Conservation (phyloP, 306 rosid species). For the Benincasa hispida region DNA sequence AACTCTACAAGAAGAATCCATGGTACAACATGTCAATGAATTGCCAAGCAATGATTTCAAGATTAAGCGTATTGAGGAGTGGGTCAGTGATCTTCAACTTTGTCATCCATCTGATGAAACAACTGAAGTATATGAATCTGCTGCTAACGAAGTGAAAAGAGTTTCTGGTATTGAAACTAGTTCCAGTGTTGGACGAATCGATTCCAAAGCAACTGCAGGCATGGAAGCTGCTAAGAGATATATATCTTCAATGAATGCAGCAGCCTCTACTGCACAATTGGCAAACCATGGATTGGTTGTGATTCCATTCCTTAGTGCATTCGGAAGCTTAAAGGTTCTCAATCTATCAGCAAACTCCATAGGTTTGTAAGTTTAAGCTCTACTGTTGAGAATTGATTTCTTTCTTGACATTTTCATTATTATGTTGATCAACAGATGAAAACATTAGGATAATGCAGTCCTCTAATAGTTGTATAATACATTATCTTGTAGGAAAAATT, state of each 20-base stretch:
- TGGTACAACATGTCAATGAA: conserved; percentile 22
- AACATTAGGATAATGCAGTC: background rate
- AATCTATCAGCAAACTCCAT: conserved; percentile 79
- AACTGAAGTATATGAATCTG: conserved; percentile 25
- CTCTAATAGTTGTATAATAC: background rate
- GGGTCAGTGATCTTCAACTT: conserved; percentile 67
- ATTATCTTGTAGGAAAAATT: conserved; percentile 48
- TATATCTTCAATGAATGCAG: conserved; percentile 65
- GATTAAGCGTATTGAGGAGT: conserved; percentile 73
- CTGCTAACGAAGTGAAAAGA: conserved; percentile 22
- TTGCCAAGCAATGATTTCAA: conserved; percentile 39
- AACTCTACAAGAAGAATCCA: conserved; percentile 29
- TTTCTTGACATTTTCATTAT: background rate
- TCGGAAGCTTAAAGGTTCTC: conserved; percentile 65
- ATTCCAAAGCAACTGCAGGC: conserved; percentile 49
- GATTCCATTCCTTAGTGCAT: conserved; percentile 86
- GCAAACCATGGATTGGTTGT: conserved; percentile 71
- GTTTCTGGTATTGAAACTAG: conserved; percentile 18
- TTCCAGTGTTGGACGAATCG: conserved; percentile 22
- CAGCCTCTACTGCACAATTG: conserved; percentile 61
- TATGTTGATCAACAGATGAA: background rate
- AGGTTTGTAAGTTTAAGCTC: conserved; percentile 31
- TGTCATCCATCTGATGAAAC: conserved; percentile 48
- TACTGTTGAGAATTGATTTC: background rate
- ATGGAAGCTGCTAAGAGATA: conserved; percentile 82